Conservation (phyloP, 2,329 filamentous ascomycete genomes). For the Xylariaceae sp. region DNA sequence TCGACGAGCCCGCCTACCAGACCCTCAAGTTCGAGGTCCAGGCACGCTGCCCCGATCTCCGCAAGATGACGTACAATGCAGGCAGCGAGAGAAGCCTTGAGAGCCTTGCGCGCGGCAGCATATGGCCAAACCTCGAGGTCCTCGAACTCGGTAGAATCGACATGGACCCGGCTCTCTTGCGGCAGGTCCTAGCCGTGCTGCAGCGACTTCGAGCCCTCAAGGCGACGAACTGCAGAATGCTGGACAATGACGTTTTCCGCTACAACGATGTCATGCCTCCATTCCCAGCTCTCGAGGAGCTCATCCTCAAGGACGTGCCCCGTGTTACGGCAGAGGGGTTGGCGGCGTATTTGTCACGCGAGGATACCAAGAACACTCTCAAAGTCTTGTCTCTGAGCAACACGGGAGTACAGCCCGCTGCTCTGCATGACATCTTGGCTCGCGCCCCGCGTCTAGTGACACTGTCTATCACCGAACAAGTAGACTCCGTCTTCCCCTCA, state of each 20-base stretch:
- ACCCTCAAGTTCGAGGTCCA: conserved; percentile 81
- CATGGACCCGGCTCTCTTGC: conserved; percentile 66
- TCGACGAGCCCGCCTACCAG: conserved; percentile 70
- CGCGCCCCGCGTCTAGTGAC: conserved; percentile 55
- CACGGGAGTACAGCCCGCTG: conserved; percentile 64
- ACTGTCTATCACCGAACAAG: conserved; percentile 50
- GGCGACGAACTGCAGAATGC: conserved; percentile 62
- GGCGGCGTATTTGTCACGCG: conserved; percentile 60
- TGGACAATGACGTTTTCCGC: conserved; percentile 75
- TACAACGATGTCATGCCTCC: conserved; percentile 61
- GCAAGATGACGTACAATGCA: conserved; percentile 81
- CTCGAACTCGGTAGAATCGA: conserved; percentile 66
- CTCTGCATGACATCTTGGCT: conserved; percentile 58
- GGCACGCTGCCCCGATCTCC: conserved; percentile 74
- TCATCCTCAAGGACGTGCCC: conserved; percentile 69
- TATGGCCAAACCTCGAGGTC: conserved; percentile 70
- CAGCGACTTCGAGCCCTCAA: conserved; percentile 68
- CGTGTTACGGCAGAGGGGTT: conserved; percentile 70
- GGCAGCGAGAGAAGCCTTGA: conserved; percentile 78
- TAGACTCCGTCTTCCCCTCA: conserved; percentile 47
- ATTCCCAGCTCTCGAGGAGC: conserved; percentile 69
- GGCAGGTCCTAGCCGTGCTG: conserved; percentile 67
- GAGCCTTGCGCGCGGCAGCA: conserved; percentile 57
- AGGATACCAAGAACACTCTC: conserved; percentile 57
- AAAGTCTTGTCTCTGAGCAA: conserved; percentile 65